Conservation (phyloP, 78 protist genomes). For the Polysphondylium violaceum region DNA sequence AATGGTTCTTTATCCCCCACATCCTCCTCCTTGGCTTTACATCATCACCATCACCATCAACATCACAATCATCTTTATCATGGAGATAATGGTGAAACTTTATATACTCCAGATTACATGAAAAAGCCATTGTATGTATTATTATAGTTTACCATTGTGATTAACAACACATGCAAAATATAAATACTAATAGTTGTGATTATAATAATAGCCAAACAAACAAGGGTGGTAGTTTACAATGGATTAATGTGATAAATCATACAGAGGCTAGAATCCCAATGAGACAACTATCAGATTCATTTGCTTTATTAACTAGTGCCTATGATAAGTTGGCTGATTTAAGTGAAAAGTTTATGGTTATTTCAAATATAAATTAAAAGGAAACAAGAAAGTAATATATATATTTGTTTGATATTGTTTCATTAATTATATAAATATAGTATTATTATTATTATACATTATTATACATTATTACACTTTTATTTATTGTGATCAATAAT, state of each 20-base stretch:
- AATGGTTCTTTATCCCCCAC: background rate
- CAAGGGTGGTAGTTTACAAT: conserved; percentile 48
- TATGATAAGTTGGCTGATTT: conserved; percentile 69
- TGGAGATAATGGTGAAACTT: background rate
- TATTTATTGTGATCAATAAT: background rate
- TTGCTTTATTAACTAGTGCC: conserved; percentile 51
- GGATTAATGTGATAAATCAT: conserved; percentile 48
- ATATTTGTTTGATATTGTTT: too few species aligned
- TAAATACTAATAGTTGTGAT: background rate
- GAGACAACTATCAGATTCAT: conserved; percentile 28
- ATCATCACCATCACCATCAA: conserved; percentile 5
- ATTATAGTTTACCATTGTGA: too few species aligned
- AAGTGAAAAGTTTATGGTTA: conserved; percentile 47
- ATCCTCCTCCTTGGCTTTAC: background rate
- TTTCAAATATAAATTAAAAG: conserved; percentile 28
- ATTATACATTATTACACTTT: background rate
- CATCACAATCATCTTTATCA: too few species aligned
- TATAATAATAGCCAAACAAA: conserved; percentile 41
- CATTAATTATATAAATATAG: too few species aligned
- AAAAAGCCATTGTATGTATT: conserved; percentile 50
- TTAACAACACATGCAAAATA: background rate
- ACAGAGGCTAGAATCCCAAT: conserved; percentile 39
- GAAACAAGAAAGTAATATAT: background rate
- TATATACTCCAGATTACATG: background rate
- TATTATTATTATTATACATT: background rate